Percentiles rank a stretch among this genome's conserved stretches.
phyloP scores from a whole-genome alignment of 306 rosid species.

The Acacia melanoxylon region DNA sequence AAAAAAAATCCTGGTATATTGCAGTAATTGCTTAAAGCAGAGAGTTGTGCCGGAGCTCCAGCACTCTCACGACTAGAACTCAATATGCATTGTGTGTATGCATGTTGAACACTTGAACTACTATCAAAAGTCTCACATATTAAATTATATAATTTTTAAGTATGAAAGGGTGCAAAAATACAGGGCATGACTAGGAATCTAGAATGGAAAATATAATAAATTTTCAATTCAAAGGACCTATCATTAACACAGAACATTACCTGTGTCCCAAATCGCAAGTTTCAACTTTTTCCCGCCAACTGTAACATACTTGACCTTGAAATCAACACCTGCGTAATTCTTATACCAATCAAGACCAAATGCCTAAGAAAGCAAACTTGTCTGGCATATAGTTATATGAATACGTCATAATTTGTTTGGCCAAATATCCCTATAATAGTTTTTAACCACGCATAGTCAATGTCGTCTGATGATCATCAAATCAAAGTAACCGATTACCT shows the following conservation, averaged over 20 bases:
- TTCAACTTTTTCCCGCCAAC: constrained; percentile 73
- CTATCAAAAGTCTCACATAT: not conserved
- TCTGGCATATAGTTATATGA: not conserved
- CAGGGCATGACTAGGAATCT: not conserved
- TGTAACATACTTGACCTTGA: constrained; percentile 68
- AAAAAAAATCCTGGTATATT: not conserved
- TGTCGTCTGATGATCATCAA: not conserved
- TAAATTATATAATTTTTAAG: constrained; percentile 14
- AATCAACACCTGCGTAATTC: constrained; percentile 77
- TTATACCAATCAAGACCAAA: constrained; percentile 6
- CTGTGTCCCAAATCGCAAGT: constrained; percentile 96
- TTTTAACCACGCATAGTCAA: not conserved
- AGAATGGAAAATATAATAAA: not conserved
- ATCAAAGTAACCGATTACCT: constrained; percentile 15
- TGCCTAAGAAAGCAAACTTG: not conserved
- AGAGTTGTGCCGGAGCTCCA: not conserved
- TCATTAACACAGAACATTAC: constrained; percentile 38
- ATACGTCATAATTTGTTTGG: not conserved
- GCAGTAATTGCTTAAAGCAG: constrained; percentile 11
- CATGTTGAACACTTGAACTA: constrained; percentile 3
- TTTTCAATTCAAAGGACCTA: not conserved
- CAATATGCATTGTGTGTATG: not conserved
- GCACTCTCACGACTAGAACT: not conserved
- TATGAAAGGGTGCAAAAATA: not conserved
- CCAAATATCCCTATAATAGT: not conserved